phyloP scores from a whole-genome alignment of 2,329 filamentous ascomycete species.

The Lachnellula cervina region DNA sequence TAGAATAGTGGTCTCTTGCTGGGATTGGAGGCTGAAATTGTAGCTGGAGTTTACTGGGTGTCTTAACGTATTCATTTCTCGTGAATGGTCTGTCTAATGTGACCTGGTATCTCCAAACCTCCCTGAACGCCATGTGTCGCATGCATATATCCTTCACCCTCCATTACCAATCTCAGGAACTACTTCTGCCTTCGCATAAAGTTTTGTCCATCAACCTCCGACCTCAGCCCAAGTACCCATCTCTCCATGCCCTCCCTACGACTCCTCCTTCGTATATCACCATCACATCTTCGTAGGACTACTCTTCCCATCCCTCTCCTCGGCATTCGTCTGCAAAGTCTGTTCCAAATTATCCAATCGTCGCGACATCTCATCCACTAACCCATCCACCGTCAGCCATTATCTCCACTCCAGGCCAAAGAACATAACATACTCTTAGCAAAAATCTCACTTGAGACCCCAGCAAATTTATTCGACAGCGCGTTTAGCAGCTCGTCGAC shows the following conservation, averaged over 20 bases:
- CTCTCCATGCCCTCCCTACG: background rate
- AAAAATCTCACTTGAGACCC: constrained; percentile 80
- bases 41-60: background rate
- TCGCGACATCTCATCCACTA: constrained; percentile 92
- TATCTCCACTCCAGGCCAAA: background rate
- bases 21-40: background rate
- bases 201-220: background rate
- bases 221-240: background rate
- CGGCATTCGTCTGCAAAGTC: constrained; percentile 23
- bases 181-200: background rate
- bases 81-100: background rate
- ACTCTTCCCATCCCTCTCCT: constrained; percentile 20
- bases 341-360: constrained; percentile 71
- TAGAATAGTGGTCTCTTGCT: constrained; percentile 1
- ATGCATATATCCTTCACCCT: background rate
- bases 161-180: background rate
- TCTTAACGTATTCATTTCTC: background rate
- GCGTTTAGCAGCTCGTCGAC: constrained; percentile 85
- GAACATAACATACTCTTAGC: constrained; percentile 64
- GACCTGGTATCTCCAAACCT: background rate
- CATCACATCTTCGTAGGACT: constrained; percentile 24
- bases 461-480: constrained; percentile 78
- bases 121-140: background rate
- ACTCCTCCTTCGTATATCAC: background rate
- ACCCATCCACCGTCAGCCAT: background rate